A percentile compares a stretch with the other conserved stretches of the same genome.
Conservation (phyloP, 305 asterid species). For the Lippia alba region DNA sequence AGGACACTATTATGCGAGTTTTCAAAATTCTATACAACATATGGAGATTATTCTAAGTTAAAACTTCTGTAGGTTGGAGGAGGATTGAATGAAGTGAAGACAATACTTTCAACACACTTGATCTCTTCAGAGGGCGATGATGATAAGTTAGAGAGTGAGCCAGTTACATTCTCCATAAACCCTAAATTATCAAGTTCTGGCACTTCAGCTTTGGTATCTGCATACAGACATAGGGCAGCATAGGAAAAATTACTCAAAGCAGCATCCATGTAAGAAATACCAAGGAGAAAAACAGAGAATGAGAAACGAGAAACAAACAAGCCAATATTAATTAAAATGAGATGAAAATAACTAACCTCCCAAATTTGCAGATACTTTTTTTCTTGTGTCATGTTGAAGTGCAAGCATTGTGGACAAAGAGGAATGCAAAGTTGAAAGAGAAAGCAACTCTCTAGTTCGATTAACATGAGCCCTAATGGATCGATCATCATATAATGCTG, state of each 20-base stretch:
- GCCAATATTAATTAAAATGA: slow-evolving; percentile 1
- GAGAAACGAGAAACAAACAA: slow-evolving; percentile 3
- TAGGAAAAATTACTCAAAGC: slow-evolving; percentile 12
- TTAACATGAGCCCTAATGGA: slow-evolving; percentile 85
- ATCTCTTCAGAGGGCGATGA: slow-evolving; percentile 70
- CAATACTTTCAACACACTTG: slow-evolving; percentile 70
- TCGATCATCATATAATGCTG: slow-evolving; percentile 91
- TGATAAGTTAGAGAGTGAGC: slow-evolving; percentile 64
- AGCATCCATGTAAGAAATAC: slow-evolving; percentile 9
- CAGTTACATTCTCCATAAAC: slow-evolving; percentile 65
- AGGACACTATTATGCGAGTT: background rate
- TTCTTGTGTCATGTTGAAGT: slow-evolving; percentile 65
- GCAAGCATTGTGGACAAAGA: slow-evolving; percentile 82
- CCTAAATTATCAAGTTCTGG: slow-evolving; percentile 74
- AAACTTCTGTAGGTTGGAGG: slow-evolving; percentile 93
- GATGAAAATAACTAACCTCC: slow-evolving; percentile 54
- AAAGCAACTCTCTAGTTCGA: slow-evolving; percentile 80
- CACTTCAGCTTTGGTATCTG: slow-evolving; percentile 70
- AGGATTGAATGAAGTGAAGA: slow-evolving; percentile 86
- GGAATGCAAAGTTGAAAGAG: slow-evolving; percentile 72
- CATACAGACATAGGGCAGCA: slow-evolving; percentile 32
- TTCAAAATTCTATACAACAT: slow-evolving; percentile 14
- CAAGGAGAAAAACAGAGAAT: slow-evolving; percentile 12
- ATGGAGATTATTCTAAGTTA: background rate
- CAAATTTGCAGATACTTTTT: slow-evolving; percentile 50